Percentiles rank a stretch among this genome's conserved stretches.
Evolutionary conservation across 148 eudicot species (phyloP).

Genomic region (Salicornia ramosissima): DNA sequence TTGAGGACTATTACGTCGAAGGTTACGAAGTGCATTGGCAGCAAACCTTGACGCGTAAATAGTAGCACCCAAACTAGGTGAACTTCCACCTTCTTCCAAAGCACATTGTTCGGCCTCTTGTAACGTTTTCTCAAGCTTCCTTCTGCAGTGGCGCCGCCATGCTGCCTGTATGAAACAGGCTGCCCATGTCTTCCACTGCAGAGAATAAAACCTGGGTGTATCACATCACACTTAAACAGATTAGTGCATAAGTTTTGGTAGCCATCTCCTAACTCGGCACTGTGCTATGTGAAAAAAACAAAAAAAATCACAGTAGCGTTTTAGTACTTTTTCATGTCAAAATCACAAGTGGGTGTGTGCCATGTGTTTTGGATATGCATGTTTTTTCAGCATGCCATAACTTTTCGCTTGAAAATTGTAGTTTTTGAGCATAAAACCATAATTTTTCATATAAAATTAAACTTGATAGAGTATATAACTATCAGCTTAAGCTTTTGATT

Average conservation of each 20-base stretch:
- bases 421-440: no score
- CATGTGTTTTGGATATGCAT: no score
- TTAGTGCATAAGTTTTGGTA: background rate
- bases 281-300: background rate
- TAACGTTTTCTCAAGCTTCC: slow-evolving; percentile 43
- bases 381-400: no score
- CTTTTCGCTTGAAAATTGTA: no score
- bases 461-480: no score
- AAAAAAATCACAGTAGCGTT: background rate
- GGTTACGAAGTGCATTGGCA: slow-evolving; percentile 41
- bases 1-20: slow-evolving; percentile 29
- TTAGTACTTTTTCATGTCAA: no score
- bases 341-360: no score
- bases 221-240: background rate
- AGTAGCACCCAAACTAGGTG: slow-evolving; percentile 56
- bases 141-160: slow-evolving; percentile 52
- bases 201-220: slow-evolving; percentile 50
- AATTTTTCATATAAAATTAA: no score
- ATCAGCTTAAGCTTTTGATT: no score
- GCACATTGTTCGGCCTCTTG: slow-evolving; percentile 46
- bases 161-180: slow-evolving; percentile 70
- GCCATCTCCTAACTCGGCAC: background rate
- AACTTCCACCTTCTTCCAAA: slow-evolving; percentile 37
- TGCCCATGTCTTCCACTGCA: slow-evolving; percentile 74
- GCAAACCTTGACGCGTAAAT: slow-evolving; percentile 64